Conservation (phyloP, 2,329 filamentous ascomycete genomes). For the Zopfia rhizophila region DNA sequence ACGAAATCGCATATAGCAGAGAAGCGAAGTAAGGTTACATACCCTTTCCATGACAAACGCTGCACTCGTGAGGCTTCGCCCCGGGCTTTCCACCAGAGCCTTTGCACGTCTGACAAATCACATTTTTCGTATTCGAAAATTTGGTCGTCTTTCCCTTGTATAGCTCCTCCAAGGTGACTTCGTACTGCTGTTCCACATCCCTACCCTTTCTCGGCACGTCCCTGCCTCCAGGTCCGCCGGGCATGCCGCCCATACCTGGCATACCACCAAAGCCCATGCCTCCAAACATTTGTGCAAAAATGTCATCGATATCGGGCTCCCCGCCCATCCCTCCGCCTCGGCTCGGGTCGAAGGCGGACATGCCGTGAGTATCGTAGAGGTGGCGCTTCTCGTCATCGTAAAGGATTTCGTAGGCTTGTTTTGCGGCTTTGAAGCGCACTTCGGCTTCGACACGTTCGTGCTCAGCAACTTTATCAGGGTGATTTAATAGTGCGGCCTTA, state of each 20-base stretch:
- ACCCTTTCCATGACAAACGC: constrained; percentile 83
- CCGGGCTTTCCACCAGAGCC: constrained; percentile 92
- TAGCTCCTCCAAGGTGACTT: constrained; percentile 90
- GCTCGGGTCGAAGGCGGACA: constrained; percentile 90
- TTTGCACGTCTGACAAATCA: constrained; percentile 87
- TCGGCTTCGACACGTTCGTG: constrained; percentile 86
- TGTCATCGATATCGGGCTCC: constrained; percentile 90
- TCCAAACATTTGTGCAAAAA: constrained; percentile 89
- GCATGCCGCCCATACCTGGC: constrained; percentile 61
- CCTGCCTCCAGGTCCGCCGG: constrained; percentile 63
- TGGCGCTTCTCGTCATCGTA: constrained; percentile 93
- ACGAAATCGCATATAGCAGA: not conserved
- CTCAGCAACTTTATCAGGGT: constrained; percentile 95
- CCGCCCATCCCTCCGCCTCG: constrained; percentile 71
- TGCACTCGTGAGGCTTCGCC: constrained; percentile 83
- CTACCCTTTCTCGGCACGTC: constrained; percentile 72
- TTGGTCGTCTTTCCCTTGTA: constrained; percentile 99
- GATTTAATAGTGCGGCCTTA: constrained; percentile 85
- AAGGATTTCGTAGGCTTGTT: constrained; percentile 97
- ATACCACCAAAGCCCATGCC: constrained; percentile 69
- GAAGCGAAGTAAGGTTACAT: constrained; percentile 24
- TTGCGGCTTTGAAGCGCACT: constrained; percentile 90
- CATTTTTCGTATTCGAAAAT: constrained; percentile 94
- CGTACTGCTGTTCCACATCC: constrained; percentile 90
- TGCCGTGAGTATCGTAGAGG: constrained; percentile 92